Percentiles rank a stretch among this genome's conserved stretches.
Evolutionary conservation across 768 basidiomycete genomes (phyloP).

Genomic region (Rhizopogon vulgaris): DNA sequence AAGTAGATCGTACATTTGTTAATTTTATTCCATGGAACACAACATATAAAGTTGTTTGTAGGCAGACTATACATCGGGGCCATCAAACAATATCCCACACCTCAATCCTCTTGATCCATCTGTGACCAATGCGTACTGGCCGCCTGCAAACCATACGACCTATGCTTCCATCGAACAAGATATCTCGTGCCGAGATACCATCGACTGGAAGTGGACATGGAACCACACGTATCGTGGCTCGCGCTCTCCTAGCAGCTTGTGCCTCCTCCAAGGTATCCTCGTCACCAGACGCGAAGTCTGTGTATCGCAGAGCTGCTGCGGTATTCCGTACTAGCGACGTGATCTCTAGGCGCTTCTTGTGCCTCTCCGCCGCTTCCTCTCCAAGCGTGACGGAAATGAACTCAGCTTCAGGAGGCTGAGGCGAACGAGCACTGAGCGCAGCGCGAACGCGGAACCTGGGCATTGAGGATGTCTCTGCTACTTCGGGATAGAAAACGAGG

Average conservation of each 20-base stretch:
- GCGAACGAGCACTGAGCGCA: background rate
- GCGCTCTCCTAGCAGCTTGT: background rate
- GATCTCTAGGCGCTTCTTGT: slow-evolving; percentile 1
- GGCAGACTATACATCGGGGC: background rate
- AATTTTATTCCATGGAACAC: slow-evolving; percentile 1
- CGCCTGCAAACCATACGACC: slow-evolving; percentile 1
- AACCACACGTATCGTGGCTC: background rate
- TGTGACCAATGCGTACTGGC: background rate
- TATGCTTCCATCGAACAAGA: background rate
- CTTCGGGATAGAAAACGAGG: slow-evolving; percentile 2
- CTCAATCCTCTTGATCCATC: slow-evolving; percentile 2
- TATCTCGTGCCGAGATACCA: slow-evolving; percentile 1
- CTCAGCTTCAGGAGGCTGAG: slow-evolving; percentile 1
- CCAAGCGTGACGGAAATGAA: background rate
- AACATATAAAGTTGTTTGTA: background rate
- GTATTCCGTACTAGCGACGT: background rate
- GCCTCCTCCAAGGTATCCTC: slow-evolving; percentile 1
- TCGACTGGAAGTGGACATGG: slow-evolving; percentile 2
- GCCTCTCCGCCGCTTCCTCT: background rate
- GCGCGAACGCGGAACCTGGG: background rate
- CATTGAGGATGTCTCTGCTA: background rate
- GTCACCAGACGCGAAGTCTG: background rate
- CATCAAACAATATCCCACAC: slow-evolving; percentile 2
- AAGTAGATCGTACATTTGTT: background rate
- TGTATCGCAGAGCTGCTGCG: background rate